Conservation (phyloP, 805 yeast genomes). For the Kuraishia piskuri region DNA sequence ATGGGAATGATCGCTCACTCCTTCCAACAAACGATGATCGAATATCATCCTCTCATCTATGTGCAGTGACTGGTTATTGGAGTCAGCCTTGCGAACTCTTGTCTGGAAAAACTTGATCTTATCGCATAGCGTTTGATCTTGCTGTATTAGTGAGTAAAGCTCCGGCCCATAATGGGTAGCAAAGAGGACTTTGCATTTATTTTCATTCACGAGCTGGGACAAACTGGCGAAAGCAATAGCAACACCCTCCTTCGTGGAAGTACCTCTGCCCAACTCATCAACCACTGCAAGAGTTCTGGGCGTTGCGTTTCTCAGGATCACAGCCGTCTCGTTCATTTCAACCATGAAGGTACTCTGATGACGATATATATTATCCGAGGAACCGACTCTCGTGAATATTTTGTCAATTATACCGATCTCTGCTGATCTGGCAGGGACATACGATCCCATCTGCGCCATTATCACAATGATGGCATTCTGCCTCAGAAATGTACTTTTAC, state of each 20-base stretch:
- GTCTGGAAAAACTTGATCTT: constrained; percentile 19
- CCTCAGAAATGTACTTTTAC: constrained; percentile 68
- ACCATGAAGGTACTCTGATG: constrained; percentile 90
- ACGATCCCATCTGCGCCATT: constrained; percentile 68
- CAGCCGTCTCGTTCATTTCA: constrained; percentile 81
- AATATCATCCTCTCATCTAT: constrained; percentile 26
- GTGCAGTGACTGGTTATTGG: constrained; percentile 8
- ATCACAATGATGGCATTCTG: constrained; percentile 65
- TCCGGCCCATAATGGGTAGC: constrained; percentile 81
- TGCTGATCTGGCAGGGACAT: constrained; percentile 59
- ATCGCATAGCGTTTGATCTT: constrained; percentile 17
- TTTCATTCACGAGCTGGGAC: constrained; percentile 40
- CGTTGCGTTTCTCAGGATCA: constrained; percentile 60
- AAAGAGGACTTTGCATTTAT: constrained; percentile 68
- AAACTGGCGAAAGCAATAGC: constrained; percentile 79
- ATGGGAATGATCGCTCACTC: constrained; percentile 67
- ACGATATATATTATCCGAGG: constrained; percentile 71
- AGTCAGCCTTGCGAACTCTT: constrained; percentile 2
- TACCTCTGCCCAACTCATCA: constrained; percentile 89
- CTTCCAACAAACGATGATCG: constrained; percentile 53
- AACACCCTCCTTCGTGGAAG: constrained; percentile 76
- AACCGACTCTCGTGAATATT: constrained; percentile 73
- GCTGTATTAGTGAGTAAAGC: constrained; percentile 29
- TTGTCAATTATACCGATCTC: constrained; percentile 67
- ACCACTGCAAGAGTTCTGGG: constrained; percentile 62